Evolutionary conservation across 176 grass and related monocot species (phyloP).

Genomic region (Chrysopogon serrulatus): DNA sequence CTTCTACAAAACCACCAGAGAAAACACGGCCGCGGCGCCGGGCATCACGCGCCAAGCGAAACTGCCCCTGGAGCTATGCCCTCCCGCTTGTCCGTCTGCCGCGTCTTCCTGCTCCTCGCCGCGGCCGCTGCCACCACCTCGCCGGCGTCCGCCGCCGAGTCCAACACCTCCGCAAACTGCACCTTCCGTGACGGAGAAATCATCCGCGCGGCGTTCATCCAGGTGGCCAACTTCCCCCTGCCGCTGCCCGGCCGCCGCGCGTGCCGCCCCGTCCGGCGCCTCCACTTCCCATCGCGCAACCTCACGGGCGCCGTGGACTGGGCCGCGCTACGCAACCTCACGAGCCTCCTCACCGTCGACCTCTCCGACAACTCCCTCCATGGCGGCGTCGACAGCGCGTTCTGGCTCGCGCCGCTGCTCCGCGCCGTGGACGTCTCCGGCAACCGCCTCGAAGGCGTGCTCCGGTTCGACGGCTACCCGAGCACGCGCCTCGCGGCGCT

Average conservation of each 20-base stretch:
- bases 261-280: slow-evolving; percentile 24
- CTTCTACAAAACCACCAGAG: not conserved
- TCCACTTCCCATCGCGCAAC: slow-evolving; percentile 32
- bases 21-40: not conserved
- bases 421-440: slow-evolving; percentile 44
- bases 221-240: slow-evolving; percentile 39
- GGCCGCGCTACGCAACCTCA: slow-evolving; percentile 38
- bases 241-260: not conserved
- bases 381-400: slow-evolving; percentile 28
- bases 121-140: not conserved
- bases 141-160: not conserved
- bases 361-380: slow-evolving; percentile 67
- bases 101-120: not conserved
- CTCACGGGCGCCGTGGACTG: slow-evolving; percentile 56
- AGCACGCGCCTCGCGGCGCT: slow-evolving; percentile 20
- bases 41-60: not conserved
- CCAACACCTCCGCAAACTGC: not conserved
- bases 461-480: slow-evolving; percentile 19
- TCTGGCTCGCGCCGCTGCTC: slow-evolving; percentile 60
- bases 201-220: slow-evolving; percentile 48
- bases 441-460: slow-evolving; percentile 43
- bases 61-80: not conserved
- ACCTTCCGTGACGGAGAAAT: slow-evolving; percentile 19
- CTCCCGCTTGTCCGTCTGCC: not conserved
- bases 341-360: slow-evolving; percentile 49